Evolutionary conservation across 2,329 filamentous ascomycete species (phyloP).

Genomic region (Aschersonia sp.): DNA sequence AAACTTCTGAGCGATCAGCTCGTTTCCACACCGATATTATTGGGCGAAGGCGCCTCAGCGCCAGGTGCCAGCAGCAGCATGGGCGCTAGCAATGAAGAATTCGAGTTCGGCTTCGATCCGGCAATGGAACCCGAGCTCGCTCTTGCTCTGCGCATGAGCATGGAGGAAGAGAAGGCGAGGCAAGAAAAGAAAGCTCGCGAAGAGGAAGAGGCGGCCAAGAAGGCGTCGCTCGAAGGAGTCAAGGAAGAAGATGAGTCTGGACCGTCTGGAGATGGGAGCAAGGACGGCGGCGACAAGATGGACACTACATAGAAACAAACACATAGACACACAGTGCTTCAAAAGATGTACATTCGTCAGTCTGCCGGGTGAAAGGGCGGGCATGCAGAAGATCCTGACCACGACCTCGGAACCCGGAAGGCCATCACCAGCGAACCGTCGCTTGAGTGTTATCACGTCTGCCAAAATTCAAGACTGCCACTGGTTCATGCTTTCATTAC

Average conservation of each 20-base stretch:
- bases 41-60: slow-evolving; percentile 54
- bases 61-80: slow-evolving; percentile 34
- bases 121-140: slow-evolving; percentile 86
- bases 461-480: no score
- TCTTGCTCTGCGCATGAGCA: slow-evolving; percentile 87
- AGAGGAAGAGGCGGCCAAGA: slow-evolving; percentile 57
- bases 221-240: slow-evolving; percentile 66
- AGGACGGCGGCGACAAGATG: slow-evolving; percentile 57
- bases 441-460: no score
- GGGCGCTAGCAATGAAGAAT: slow-evolving; percentile 49
- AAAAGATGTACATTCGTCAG: no score
- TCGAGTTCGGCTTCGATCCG: slow-evolving; percentile 73
- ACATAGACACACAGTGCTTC: neutral
- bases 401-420: no score
- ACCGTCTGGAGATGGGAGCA: slow-evolving; percentile 26
- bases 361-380: no score
- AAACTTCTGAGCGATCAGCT: slow-evolving; percentile 89
- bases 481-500: slow-evolving; percentile 9
- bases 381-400: no score
- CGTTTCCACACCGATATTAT: slow-evolving; percentile 75
- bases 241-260: slow-evolving; percentile 62
- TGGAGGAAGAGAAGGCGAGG: slow-evolving; percentile 93
- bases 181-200: slow-evolving; percentile 74
- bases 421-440: no score
- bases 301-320: slow-evolving; percentile 51